phyloP scores from a whole-genome alignment of 164 flowering plant genomes.

The Tetracentron sinense region DNA sequence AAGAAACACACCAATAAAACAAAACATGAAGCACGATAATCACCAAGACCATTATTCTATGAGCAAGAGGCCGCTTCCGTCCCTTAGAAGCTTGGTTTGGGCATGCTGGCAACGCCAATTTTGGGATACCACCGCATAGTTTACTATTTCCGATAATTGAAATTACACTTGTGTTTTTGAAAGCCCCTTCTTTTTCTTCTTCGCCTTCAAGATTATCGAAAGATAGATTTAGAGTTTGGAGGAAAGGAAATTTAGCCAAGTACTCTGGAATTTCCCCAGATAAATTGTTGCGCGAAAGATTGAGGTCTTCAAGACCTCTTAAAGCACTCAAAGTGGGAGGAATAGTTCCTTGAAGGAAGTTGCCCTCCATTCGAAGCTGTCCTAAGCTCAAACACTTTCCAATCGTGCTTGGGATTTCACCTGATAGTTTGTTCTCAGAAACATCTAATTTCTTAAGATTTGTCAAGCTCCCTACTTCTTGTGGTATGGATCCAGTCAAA shows the following conservation, averaged over 20 bases:
- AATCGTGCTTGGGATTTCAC: conserved; percentile 8
- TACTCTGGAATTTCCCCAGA: conserved; percentile 12
- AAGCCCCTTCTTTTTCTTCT: conserved; percentile 1
- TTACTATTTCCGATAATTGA: not conserved
- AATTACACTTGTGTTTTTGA: conserved; percentile 4
- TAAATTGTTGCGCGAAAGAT: conserved; percentile 4
- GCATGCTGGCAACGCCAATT: not conserved
- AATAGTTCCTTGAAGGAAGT: not conserved
- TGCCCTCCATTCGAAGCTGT: not conserved
- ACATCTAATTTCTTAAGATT: not conserved
- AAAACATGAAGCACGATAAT: not conserved
- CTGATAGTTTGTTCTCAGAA: conserved; percentile 10
- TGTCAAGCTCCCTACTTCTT: not conserved
- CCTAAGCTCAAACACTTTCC: not conserved
- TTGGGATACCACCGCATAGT: not conserved
- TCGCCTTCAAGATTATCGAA: conserved; percentile 1
- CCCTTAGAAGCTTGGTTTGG: not conserved
- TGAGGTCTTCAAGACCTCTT: not conserved
- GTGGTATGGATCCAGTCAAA: not conserved
- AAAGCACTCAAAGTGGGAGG: not conserved
- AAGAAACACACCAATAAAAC: too few species aligned
- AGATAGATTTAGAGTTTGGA: conserved; percentile 4
- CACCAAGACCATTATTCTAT: not conserved
- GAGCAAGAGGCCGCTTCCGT: not conserved
- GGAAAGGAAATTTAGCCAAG: not conserved